A percentile compares a stretch with the other conserved stretches of the same genome.
Evolutionary conservation across 108 stramenopile genomes (phyloP).

Genomic region (Skeletonema potamos): DNA sequence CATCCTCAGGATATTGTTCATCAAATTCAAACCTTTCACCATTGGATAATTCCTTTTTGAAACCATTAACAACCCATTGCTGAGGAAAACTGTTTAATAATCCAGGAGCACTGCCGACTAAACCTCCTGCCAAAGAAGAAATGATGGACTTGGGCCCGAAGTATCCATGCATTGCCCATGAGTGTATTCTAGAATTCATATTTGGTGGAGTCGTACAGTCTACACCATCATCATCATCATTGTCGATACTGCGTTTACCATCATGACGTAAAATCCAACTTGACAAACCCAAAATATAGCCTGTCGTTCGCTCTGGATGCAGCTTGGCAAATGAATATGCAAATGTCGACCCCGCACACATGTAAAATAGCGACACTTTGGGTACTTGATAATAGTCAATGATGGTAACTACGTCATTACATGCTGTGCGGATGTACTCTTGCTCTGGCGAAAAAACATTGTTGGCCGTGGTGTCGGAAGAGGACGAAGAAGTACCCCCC

Average conservation of each 20-base stretch:
- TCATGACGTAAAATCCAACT: conserved; percentile 28
- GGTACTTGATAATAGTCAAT: conserved; percentile 19
- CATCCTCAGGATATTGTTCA: conserved; percentile 6
- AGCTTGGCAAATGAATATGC: conserved; percentile 20
- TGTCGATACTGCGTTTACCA: neutral
- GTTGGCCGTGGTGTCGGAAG: neutral
- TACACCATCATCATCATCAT: neutral
- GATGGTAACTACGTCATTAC: conserved; percentile 21
- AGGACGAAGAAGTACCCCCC: conserved; percentile 16
- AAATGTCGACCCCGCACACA: conserved; percentile 36
- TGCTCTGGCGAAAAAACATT: neutral
- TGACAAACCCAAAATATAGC: conserved; percentile 25
- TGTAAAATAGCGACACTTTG: conserved; percentile 8
- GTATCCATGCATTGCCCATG: conserved; percentile 25
- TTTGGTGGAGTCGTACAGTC: neutral
- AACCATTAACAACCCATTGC: neutral
- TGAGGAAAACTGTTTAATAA: conserved; percentile 7
- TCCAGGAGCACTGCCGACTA: neutral
- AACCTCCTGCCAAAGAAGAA: conserved; percentile 9
- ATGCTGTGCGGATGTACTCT: conserved; percentile 11
- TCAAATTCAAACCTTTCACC: conserved; percentile 6
- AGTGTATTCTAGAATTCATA: conserved; percentile 1
- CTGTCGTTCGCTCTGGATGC: conserved; percentile 24
- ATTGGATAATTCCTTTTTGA: conserved; percentile 14
- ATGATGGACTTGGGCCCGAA: conserved; percentile 24